Evolutionary conservation across 2,329 filamentous ascomycete species (phyloP), one percentile per base, ranked within the genome.

Genomic region (Pyrenochaeta sp.): DNA sequence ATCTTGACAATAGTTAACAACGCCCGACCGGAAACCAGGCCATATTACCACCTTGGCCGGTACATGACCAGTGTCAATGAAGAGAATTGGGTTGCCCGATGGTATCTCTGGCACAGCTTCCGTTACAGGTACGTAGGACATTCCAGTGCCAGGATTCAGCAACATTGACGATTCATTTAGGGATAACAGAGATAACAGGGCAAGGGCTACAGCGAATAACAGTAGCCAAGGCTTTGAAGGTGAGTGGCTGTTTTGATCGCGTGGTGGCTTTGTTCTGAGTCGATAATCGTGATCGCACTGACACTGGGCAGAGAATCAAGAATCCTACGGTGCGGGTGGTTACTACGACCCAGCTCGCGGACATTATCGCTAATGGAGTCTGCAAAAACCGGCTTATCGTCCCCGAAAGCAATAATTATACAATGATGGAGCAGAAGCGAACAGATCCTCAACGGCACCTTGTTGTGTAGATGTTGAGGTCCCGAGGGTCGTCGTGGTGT

Each of bases 81-180:
- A 57, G 72, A 74, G 41, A 82, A 82, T 49, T 82, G 80, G 80
- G 77, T 82, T 32, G 80, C 80, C 27, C 71, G 77, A n/a, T 82
- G 80, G 80, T 78, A 79, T 58, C 72, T 82, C 5, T 82, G 80
- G 80, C 80, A 82, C 60, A 78, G 79, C 53, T 82, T 82, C 56
- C 77, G 80, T n/a, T 81, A 78, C 56, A 60, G 65, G 65, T 68
- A 47, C 6, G 62, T 53, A 4, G 15, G 9, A n/a, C 30, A 3
- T 1, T 1, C 10, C n/a, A 4, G 27, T 27, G 7, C 27, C 7
- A 21, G 7, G 3, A 7, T 17, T 7, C 23, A 23, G 18, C 11
- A 32, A 27, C 32, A 7, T 51, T 58, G 36, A 57, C 36, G 17
- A 9, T 7, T 44, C 35, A 7, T 15, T 21, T 31, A 75, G 79